Evolutionary conservation across 2,329 filamentous ascomycete species (phyloP).

Genomic region (Clonostachys chloroleuca): DNA sequence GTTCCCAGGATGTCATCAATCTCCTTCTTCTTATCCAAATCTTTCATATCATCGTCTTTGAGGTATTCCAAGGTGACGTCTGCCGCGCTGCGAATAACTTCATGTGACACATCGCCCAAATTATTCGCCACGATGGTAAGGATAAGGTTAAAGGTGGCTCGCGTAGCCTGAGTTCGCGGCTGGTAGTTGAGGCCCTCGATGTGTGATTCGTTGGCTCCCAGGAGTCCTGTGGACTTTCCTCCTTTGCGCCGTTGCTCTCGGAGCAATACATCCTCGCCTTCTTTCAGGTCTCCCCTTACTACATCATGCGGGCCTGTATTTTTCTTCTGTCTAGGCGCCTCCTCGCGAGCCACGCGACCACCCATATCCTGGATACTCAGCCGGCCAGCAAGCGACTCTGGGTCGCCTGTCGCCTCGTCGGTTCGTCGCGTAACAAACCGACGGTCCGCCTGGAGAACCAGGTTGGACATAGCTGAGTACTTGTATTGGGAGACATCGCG

Average conservation of each 20-base stretch:
- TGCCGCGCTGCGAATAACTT: conserved; percentile 88
- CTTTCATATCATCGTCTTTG: conserved; percentile 93
- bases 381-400: conserved; percentile 91
- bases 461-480: conserved; percentile 99
- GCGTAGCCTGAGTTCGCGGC: conserved; percentile 84
- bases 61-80: conserved; percentile 87
- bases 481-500: conserved; percentile 95
- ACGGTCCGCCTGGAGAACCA: conserved; percentile 99
- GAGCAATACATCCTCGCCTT: conserved; percentile 79
- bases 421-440: conserved; percentile 88
- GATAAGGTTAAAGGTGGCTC: conserved; percentile 91
- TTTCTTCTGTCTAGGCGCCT: conserved; percentile 79
- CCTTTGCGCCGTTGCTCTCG: conserved; percentile 86
- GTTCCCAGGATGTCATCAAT: conserved; percentile 90
- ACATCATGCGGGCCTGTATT: conserved; percentile 62
- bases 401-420: conserved; percentile 94
- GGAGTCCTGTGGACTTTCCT: conserved; percentile 68
- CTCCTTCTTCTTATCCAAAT: conserved; percentile 97
- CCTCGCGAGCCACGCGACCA: conserved; percentile 72
- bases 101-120: conserved; percentile 88
- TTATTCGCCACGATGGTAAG: conserved; percentile 84
- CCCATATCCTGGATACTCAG: conserved; percentile 96
- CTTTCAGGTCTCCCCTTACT: conserved; percentile 69
- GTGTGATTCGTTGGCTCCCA: conserved; percentile 78
- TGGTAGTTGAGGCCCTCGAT: conserved; percentile 91